Conservation (phyloP, 2,329 filamentous ascomycete species). For the Botrytis galanthina region DNA sequence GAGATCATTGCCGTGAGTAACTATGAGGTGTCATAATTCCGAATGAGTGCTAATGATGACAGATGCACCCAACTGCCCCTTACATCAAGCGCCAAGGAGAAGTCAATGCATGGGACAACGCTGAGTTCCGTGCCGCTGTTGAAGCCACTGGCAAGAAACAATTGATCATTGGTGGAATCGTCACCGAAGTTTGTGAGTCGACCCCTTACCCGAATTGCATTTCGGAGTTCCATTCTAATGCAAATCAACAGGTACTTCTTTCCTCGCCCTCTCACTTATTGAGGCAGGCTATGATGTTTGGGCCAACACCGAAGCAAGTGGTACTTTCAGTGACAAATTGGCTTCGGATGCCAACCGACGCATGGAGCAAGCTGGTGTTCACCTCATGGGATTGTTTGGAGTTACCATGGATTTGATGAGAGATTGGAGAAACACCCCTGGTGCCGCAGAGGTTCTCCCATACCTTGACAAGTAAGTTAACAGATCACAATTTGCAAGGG, state of each 20-base stretch:
- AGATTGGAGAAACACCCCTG: slow-evolving; percentile 42
- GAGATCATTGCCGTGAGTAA: slow-evolving; percentile 55
- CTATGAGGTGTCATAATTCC: background rate
- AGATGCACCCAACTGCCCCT: slow-evolving; percentile 62
- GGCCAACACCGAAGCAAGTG: slow-evolving; percentile 69
- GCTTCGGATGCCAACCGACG: slow-evolving; percentile 63
- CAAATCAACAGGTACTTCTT: slow-evolving; percentile 55
- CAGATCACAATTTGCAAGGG: background rate
- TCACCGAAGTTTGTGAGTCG: slow-evolving; percentile 66
- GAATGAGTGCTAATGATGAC: background rate
- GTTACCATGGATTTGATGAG: slow-evolving; percentile 37
- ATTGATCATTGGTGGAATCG: slow-evolving; percentile 69
- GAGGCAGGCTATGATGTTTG: slow-evolving; percentile 71
- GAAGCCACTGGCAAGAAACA: slow-evolving; percentile 64
- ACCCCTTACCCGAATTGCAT: background rate
- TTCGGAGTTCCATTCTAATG: background rate
- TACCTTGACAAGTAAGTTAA: slow-evolving; percentile 54
- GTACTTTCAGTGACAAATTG: slow-evolving; percentile 61
- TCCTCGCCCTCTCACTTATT: slow-evolving; percentile 69
- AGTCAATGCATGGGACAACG: slow-evolving; percentile 75
- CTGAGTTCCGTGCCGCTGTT: slow-evolving; percentile 64
- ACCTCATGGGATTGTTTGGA: slow-evolving; percentile 41
- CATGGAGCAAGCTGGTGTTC: slow-evolving; percentile 66
- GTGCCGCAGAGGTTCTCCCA: slow-evolving; percentile 56
- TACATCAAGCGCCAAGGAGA: slow-evolving; percentile 68